Base-by-base conservation (phyloP, 2,329 filamentous ascomycete genomes). In the Nemania sp. region DNA sequence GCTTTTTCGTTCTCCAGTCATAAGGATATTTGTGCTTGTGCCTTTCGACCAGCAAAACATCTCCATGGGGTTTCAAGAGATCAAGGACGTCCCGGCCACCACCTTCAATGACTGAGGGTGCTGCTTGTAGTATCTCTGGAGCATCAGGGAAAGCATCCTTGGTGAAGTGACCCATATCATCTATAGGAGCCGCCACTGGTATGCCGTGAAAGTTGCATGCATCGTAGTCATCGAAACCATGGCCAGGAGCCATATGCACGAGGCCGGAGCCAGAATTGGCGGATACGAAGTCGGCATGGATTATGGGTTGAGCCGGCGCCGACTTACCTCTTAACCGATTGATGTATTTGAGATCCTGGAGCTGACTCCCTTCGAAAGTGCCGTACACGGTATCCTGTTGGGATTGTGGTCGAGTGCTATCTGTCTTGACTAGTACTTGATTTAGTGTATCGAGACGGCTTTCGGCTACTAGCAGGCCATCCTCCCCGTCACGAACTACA, bases 161-260 rank as follows among this genome's bases (percentile, higher is more conserved):
- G 0, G 94, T 98, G 77, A 97, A 98, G 32, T 85, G 83, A 0
- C 96, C 96, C 20, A 90, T 85, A 72, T 93, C 90, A 72, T 97
- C 90, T 15, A 99, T 90, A 0, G 95, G 95, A 4, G 95, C 93
- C 74, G 92, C 90, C 0, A 91, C 91, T 0, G 88, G 83, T 63
- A 98, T 92, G 1, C 88, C 90, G 53, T 92, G 84, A 26, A 86
- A 80, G 55, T 87, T 86, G 78, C 94, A 97, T 5, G 91, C 89
- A 68, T 95, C 89, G 77, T 98, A 99, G 78, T 99, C 96, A 45
- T 99, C 96, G 84, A 97, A 96, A 52, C 96, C 96, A 77, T 99
- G 96, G 2, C 96, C 96, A 6, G 96, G 95, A 2, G 96, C 96
- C 71, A 94, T 86, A 78, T 99, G 96, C 35, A 99, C 96, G n/a